Evolutionary conservation across 805 yeast species (phyloP), one percentile per base, ranked within the genome.

Genomic region (Saccharomyces kudriavzevii): DNA sequence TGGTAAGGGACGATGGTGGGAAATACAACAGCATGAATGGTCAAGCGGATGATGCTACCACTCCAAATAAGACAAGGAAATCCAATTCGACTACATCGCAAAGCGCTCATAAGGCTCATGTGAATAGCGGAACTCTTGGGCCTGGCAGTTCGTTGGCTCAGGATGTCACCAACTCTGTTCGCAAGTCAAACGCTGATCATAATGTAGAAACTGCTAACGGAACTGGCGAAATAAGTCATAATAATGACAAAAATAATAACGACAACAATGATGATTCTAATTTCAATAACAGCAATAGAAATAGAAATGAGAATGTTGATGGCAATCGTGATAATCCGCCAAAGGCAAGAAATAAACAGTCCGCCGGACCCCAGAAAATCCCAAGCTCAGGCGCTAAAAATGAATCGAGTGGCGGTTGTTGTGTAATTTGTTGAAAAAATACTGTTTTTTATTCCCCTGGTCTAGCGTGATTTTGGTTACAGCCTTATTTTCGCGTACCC

Each of bases 1-100:
- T 76, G 47, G 81, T 84, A 52, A 77, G 73, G 52, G 72, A 69
- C 52, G 64, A 67, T 45, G 73, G 73, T 30, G 70, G 69, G 11
- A 40, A 49, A 2, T 68, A 56, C 51, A 69, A 69, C 48, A 60
- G 62, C 13, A 49, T 40, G 40, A 58, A 57, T 43, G 50, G 54
- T 9, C 53, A 54, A 45, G 35, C 20, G 9, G 50, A 48, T 11
- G 22, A 50, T 9, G n/a, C 45, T 28, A 47, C 22, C 14, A 29
- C 31, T 35, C 4, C 24, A 6, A 35, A 35, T 8, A 6, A n/a
- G 10, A 13, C 25, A 22, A 31, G 27, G 20, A 60, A 59, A 20
- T 40, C 58, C 2, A 14, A 22, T 11, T 4, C 17, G 4, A 35
- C 43, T 67, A 66, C 43, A 35, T 35, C 43, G 17, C 27, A 45